Evolutionary conservation across 1,284 basidiomycete species (phyloP).

Genomic region (Boletus hoseneyae): DNA sequence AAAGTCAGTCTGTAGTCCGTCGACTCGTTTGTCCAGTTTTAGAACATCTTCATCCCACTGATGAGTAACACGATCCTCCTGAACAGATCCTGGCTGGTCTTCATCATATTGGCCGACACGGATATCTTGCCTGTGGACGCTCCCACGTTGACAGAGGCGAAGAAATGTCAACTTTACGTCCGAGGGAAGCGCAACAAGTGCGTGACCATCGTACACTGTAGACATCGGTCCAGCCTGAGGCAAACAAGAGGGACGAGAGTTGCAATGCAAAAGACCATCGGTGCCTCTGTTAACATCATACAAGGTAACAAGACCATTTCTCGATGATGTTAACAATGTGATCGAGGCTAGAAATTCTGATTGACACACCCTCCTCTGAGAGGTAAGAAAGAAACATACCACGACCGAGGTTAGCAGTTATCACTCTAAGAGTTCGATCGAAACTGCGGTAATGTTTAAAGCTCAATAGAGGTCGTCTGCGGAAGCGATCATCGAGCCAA

Average conservation of each 20-base stretch:
- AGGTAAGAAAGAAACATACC: conserved; percentile 32
- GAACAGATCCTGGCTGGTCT: neutral
- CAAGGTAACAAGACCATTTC: conserved; percentile 54
- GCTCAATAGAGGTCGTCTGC: conserved; percentile 52
- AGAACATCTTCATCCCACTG: conserved; percentile 44
- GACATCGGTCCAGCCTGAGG: conserved; percentile 32
- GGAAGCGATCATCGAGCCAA: conserved; percentile 64
- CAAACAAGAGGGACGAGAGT: conserved; percentile 45
- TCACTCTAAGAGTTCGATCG: conserved; percentile 52
- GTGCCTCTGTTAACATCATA: conserved; percentile 53
- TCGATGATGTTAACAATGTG: conserved; percentile 56
- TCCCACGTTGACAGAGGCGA: conserved; percentile 48
- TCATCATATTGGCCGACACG: conserved; percentile 13
- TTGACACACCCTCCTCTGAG: conserved; percentile 6
- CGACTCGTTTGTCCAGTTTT: conserved; percentile 33
- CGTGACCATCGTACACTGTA: conserved; percentile 41
- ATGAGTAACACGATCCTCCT: conserved; percentile 14
- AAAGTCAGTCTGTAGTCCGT: conserved; percentile 34
- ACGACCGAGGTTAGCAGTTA: conserved; percentile 37
- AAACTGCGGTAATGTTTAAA: conserved; percentile 58
- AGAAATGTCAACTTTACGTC: conserved; percentile 39
- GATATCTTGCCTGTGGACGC: conserved; percentile 44
- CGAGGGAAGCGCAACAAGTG: conserved; percentile 40
- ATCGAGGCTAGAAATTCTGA: conserved; percentile 33
- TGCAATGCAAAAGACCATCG: conserved; percentile 41